These are phyloP conservation scores for Stachybotrys echinatus DNA, from an alignment of 2,329 filamentous ascomycete genomes.

Conservation along the genomic window DNA sequence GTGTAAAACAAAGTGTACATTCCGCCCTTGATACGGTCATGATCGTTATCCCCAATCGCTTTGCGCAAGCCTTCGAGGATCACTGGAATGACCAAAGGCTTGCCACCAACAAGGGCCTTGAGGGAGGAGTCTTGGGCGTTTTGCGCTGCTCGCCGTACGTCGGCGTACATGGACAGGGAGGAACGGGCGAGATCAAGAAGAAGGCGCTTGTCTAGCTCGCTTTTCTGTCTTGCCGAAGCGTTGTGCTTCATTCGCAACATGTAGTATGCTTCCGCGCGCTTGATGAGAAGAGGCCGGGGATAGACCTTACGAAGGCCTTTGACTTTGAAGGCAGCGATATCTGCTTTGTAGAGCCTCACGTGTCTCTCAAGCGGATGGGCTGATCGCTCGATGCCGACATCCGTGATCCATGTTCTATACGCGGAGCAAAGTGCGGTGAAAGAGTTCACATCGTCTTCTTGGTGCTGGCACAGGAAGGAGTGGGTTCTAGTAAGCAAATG, in stretches of 20 bases:
- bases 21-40: conserved; percentile 88
- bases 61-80: conserved; percentile 73
- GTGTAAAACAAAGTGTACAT: conserved; percentile 89
- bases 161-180: conserved; percentile 85
- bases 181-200: conserved; percentile 86
- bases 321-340: conserved; percentile 90
- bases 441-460: conserved; percentile 93
- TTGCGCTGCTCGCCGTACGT: conserved; percentile 92
- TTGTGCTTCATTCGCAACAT: conserved; percentile 93
- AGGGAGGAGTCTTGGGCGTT: conserved; percentile 88
- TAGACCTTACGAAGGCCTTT: conserved; percentile 89
- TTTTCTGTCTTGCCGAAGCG: conserved; percentile 79
- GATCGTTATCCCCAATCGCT: conserved; percentile 74
- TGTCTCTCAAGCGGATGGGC: conserved; percentile 90
- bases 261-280: conserved; percentile 91
- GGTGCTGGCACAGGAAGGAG: conserved; percentile 71
- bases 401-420: conserved; percentile 94
- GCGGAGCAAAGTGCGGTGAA: conserved; percentile 91
- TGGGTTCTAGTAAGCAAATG: conserved; percentile 79
- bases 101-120: conserved; percentile 82
- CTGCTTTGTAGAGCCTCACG: conserved; percentile 75
- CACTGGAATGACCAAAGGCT: conserved; percentile 84
- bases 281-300: conserved; percentile 84
- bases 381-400: conserved; percentile 93
- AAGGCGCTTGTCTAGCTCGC: conserved; percentile 80